Base-by-base conservation (phyloP, 2,329 filamentous ascomycete genomes). In the Colletotrichum shisoi region DNA sequence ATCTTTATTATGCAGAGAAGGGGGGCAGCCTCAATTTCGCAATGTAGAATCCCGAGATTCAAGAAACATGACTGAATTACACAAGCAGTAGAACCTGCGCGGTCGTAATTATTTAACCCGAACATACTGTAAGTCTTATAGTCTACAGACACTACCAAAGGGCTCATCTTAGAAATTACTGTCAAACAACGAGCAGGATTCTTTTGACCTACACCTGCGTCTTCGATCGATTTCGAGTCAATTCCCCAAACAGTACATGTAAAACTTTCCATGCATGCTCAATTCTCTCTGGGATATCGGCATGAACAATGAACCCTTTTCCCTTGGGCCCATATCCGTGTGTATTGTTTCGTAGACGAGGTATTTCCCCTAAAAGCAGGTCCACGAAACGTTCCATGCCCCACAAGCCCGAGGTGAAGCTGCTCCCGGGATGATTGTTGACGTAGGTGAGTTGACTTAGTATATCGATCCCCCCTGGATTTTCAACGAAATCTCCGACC, bases 311-410 rank as follows among this genome's bases (percentile, higher is more conserved):
- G 60, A 81, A 83, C 0, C 74, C 75, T 44, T 76, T 79, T 2
- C 81, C 81, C 12, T 69, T 73, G 0, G 81, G 81, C 9, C 81
- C 81, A 72, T 83, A 83, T 1, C 80, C 79, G 11, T 75, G 62
- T 45, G 72, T 70, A 69, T 82, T 77, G 69, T 82, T 80, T 49
- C 79, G 73, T 56, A 83, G 56, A 37, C 81, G 73, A 2, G 79
- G 78, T 12, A 82, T 76, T 62, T 83, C 81, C 1, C 81, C 80
- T 66, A 80, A 67, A 1, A 82, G 59, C 51, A 83, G 69, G 31
- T 79, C 79, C 15, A 79, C 57, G 66, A 83, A 82, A 4, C 81
- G 76, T 5, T 67, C 51, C 34, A 75, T 70, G 0, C 71, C 70
- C 81, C 81, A 83, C 8, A 82, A 64, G 0, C 73, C 71, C 7